Conservation (phyloP, 2,329 filamentous ascomycete species). For the Penicillium sp. region DNA sequence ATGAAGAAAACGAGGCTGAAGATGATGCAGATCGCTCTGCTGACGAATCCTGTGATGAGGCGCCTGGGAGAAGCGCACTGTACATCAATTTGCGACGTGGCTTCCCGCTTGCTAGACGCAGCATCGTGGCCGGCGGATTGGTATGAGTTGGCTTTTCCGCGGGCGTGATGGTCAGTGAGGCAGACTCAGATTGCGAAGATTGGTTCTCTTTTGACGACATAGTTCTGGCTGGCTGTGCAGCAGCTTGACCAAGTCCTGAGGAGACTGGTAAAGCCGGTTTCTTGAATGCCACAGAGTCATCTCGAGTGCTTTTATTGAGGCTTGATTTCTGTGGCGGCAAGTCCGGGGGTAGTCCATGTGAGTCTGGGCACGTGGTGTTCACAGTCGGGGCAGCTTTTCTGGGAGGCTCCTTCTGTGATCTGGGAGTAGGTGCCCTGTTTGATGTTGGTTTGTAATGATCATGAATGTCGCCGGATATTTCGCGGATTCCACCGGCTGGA, state of each 20-base stretch:
- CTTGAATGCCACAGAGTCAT: neutral
- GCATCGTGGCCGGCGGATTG: slow-evolving; percentile 18
- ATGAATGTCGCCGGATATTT: no score
- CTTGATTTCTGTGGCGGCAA: neutral
- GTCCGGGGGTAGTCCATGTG: neutral
- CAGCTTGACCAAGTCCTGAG: neutral
- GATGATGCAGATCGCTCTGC: slow-evolving; percentile 1
- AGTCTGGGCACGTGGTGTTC: neutral
- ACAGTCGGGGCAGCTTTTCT: neutral
- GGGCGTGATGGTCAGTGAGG: neutral
- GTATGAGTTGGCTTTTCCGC: neutral
- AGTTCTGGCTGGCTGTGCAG: neutral
- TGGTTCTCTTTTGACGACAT: neutral
- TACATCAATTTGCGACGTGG: slow-evolving; percentile 43
- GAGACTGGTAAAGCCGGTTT: neutral
- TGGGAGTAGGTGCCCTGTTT: no score
- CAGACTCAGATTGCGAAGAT: neutral
- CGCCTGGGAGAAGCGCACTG: slow-evolving; percentile 29
- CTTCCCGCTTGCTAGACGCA: slow-evolving; percentile 30
- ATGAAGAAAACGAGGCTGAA: neutral
- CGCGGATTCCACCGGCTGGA: no score
- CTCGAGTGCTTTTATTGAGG: neutral
- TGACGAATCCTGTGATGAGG: slow-evolving; percentile 11
- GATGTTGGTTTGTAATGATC: no score
- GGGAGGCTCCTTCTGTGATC: no score